Evolutionary conservation across 306 rosid species (phyloP).

Genomic region (Vigna mungo): DNA sequence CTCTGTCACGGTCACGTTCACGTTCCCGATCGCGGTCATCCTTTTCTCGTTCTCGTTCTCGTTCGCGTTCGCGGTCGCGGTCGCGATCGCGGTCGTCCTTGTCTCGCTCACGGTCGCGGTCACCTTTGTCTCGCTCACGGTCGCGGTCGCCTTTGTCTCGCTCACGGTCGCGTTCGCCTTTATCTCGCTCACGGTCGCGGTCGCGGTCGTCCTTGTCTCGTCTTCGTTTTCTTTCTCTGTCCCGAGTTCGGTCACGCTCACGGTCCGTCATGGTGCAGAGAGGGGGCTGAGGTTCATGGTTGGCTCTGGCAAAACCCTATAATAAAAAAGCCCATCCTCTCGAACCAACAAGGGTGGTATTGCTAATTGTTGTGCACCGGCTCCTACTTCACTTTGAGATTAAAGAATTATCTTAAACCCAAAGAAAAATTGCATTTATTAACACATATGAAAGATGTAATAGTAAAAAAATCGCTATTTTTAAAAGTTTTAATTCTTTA

Average conservation of each 20-base stretch:
- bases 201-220: conserved; percentile 60
- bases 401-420: no score
- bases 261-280: conserved; percentile 43
- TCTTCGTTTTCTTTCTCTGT: conserved; percentile 61
- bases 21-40: conserved; percentile 31
- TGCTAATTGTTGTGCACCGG: no score
- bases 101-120: conserved; percentile 52
- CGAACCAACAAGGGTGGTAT: background rate
- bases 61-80: conserved; percentile 55
- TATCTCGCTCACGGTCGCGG: conserved; percentile 50
- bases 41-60: conserved; percentile 40
- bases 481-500: no score
- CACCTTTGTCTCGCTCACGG: background rate
- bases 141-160: conserved; percentile 53
- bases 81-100: conserved; percentile 50
- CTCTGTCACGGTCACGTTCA: conserved; percentile 66
- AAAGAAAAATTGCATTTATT: no score
- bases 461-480: no score
- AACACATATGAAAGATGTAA: no score
- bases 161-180: conserved; percentile 64
- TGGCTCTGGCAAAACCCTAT: conserved; percentile 35
- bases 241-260: conserved; percentile 53
- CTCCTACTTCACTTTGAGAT: no score
- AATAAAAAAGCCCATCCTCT: background rate
- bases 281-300: conserved; percentile 6